These are phyloP conservation scores for Metarhizium sp. DNA, from an alignment of 2,329 filamentous ascomycete genomes.

Conservation along the genomic window DNA sequence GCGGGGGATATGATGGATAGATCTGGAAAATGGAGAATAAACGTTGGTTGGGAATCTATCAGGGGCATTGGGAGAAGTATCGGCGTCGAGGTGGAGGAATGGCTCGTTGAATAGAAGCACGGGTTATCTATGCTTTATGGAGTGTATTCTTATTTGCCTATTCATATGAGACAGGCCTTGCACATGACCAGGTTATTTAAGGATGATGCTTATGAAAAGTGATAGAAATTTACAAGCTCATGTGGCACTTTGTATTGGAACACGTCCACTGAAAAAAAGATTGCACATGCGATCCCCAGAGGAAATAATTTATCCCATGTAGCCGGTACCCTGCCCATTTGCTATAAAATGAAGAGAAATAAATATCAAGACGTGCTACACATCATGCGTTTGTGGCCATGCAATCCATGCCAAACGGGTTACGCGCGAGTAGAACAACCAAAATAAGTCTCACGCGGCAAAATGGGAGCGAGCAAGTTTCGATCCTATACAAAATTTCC, in stretches of 20 bases:
- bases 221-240: not conserved
- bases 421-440: not conserved
- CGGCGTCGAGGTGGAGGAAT: constrained; percentile 71
- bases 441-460: not conserved
- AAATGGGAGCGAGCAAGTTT: not conserved
- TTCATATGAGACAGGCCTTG: not conserved
- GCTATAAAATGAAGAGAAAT: not conserved
- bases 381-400: not conserved
- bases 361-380: not conserved
- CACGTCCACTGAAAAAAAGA: not conserved
- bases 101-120: constrained; percentile 50
- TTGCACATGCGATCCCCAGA: not conserved
- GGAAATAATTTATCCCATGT: not conserved
- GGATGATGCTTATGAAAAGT: not conserved
- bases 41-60: constrained; percentile 70
- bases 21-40: constrained; percentile 66
- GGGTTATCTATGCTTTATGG: not conserved
- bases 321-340: not conserved
- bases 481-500: not conserved
- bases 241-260: not conserved
- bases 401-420: not conserved
- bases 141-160: not conserved
- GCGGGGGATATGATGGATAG: constrained; percentile 57
- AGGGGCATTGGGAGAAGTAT: constrained; percentile 61
- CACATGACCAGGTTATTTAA: not conserved